These are phyloP conservation scores for Lepidium didymum DNA, from an alignment of 345 rosid species.

Conservation along the genomic window DNA sequence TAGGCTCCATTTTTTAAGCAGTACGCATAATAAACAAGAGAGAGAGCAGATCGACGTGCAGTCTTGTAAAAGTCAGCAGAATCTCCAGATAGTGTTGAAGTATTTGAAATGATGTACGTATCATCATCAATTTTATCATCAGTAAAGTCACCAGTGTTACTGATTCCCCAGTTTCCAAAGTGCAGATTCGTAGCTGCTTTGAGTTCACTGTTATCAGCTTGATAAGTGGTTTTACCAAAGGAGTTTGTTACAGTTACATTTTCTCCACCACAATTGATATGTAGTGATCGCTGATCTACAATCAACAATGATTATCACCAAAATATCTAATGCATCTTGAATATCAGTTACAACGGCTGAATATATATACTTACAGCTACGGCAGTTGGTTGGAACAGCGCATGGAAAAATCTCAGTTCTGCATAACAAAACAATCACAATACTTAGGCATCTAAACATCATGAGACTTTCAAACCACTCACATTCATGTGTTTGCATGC, in stretches of 20 bases:
- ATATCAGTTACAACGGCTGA: neutral
- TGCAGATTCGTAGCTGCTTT: neutral
- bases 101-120: neutral
- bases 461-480: neutral
- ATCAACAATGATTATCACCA: neutral
- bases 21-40: constrained; percentile 50
- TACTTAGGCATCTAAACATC: too few relatives aligned
- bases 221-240: neutral
- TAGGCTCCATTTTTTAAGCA: constrained; percentile 57
- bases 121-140: neutral
- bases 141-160: constrained; percentile 19
- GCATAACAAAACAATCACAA: neutral
- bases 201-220: neutral
- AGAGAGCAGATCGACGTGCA: constrained; percentile 54
- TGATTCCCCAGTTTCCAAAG: constrained; percentile 7
- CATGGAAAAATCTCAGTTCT: constrained; percentile 11
- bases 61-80: constrained; percentile 27
- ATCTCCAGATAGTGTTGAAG: neutral
- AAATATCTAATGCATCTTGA: neutral
- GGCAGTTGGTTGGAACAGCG: neutral
- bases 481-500: neutral
- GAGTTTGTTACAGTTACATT: neutral
- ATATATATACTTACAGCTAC: neutral
- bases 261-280: constrained; percentile 29
- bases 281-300: constrained; percentile 20